A percentile compares a stretch with the other conserved stretches of the same genome.
phyloP scores from a whole-genome alignment of 2,329 filamentous ascomycete species.

The Fusarium torulosum region DNA sequence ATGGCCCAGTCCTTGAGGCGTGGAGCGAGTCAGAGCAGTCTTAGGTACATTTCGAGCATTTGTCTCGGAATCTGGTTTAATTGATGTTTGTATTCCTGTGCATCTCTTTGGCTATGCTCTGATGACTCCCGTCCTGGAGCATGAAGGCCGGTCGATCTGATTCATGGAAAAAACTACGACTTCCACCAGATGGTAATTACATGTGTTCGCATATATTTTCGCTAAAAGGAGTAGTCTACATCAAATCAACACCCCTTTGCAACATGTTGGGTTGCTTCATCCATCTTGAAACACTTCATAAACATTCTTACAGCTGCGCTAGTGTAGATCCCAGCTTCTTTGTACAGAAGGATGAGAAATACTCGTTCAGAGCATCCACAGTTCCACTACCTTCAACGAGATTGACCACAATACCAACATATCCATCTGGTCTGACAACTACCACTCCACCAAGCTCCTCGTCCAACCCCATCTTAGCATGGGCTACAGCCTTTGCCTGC shows the following conservation, averaged over 20 bases:
- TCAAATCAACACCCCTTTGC: background rate
- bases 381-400: slow-evolving; percentile 83
- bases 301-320: slow-evolving; percentile 45
- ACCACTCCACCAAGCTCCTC: slow-evolving; percentile 81
- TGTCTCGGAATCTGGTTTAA: too few species aligned
- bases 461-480: slow-evolving; percentile 87
- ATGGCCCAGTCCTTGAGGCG: too few species aligned
- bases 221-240: slow-evolving; percentile 7
- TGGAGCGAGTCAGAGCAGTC: too few species aligned
- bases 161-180: background rate
- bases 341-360: slow-evolving; percentile 80
- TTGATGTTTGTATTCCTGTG: too few species aligned
- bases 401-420: slow-evolving; percentile 81
- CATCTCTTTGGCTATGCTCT: too few species aligned
- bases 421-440: slow-evolving; percentile 87
- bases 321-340: slow-evolving; percentile 63
- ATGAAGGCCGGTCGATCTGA: background rate
- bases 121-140: background rate
- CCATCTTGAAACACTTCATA: background rate
- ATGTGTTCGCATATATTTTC: slow-evolving; percentile 2
- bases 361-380: slow-evolving; percentile 83
- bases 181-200: background rate
- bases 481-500: slow-evolving; percentile 78
- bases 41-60: too few species aligned
- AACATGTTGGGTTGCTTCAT: background rate